phyloP scores from a whole-genome alignment of 306 rosid genomes.

The Cucurbita maxima region DNA sequence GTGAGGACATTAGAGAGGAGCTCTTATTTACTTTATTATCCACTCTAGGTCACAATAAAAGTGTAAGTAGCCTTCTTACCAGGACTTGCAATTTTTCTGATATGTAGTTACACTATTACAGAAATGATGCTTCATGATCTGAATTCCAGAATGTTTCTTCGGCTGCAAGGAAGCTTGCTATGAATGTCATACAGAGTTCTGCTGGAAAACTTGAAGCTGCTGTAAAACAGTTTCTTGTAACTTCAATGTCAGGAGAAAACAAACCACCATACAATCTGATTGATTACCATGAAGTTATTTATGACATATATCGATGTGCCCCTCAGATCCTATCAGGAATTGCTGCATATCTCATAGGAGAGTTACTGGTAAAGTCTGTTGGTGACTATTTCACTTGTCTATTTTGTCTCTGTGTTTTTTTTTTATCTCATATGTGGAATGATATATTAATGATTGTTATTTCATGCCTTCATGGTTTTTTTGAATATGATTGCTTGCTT shows the following conservation, averaged over 20 bases:
- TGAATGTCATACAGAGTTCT: slow-evolving; percentile 78
- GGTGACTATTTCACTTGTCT: neutral
- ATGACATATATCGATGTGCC: slow-evolving; percentile 80
- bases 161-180: slow-evolving; percentile 96
- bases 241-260: slow-evolving; percentile 79
- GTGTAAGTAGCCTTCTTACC: slow-evolving; percentile 36
- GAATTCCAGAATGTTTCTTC: slow-evolving; percentile 52
- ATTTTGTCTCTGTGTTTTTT: neutral
- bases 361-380: slow-evolving; percentile 66
- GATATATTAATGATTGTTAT: too few species aligned
- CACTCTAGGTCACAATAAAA: slow-evolving; percentile 61
- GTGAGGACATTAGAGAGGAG: slow-evolving; percentile 74
- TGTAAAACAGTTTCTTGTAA: slow-evolving; percentile 68
- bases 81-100: slow-evolving; percentile 7
- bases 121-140: slow-evolving; percentile 8
- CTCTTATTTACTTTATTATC: slow-evolving; percentile 55
- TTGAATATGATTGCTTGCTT: too few species aligned
- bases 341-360: slow-evolving; percentile 80
- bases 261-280: slow-evolving; percentile 40
- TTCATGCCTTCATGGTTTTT: too few species aligned
- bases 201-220: slow-evolving; percentile 81
- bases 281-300: slow-evolving; percentile 69
- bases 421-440: too few species aligned
- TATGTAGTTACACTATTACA: neutral
- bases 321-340: slow-evolving; percentile 75